Evolutionary conservation across 1,139 yeast genomes (phyloP), one percentile per base, ranked within the genome.

Genomic region (Citeromyces hawaiiensis): DNA sequence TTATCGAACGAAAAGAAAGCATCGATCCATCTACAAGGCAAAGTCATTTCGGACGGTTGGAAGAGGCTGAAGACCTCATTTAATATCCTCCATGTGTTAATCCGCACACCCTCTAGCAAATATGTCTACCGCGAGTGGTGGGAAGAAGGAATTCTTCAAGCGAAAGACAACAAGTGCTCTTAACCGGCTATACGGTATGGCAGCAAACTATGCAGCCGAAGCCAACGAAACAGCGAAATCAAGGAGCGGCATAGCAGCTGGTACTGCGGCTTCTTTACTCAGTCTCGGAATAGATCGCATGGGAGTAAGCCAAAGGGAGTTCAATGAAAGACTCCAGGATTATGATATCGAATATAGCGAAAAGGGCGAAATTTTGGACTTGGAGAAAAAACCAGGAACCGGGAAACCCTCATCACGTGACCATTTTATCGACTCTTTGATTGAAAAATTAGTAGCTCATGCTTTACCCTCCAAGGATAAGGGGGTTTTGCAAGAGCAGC

Each of bases 371-470:
- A 9, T 23, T 23, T 5, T 23, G 27, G 27, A 23, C 11, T 9
- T 23, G 27, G 27, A 23, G 9, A 23, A 23, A 11, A 23, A 23
- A 23, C 8, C 27, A 23, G 27, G 27, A 23, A 23, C 27, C 8
- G 27, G 27, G 27, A 23, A 23, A 23, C 27, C 4, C 11, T 23
- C 27, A 11, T 23, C 27, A 23, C 27, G 56, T 39, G 57, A 56
- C 25, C 83, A 76, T 49, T 78, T 78, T 49, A 61, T 75, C 42
- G 87, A 78, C 51, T 59, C 66, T 35, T 57, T 79, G 41, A 59
- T 78, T 43, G 81, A 76, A 45, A 66, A 65, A 45, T 51, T 77
- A 42, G 54, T 78, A 21, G 57, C 62, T 14, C 67, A 68, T 45
- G 61, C 72, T 2, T 56, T 75, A 15, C 72, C 78, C 2, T 40